A percentile compares a stretch with the other conserved stretches of the same genome.
These are phyloP conservation scores for Epichloe bromicola DNA, from an alignment of 2,329 filamentous ascomycete species.

Conservation along the genomic window DNA sequence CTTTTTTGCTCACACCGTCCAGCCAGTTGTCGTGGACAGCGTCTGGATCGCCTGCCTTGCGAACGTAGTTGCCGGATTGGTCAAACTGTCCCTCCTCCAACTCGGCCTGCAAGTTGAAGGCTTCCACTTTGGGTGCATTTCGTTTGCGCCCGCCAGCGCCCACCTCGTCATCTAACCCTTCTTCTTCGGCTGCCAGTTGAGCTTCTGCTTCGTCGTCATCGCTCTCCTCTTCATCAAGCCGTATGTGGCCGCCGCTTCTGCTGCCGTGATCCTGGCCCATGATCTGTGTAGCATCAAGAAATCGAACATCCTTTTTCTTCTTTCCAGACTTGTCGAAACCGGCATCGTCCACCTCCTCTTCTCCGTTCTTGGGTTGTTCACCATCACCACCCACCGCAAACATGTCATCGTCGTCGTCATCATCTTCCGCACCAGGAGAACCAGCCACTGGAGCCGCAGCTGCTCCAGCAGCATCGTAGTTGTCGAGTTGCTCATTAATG, in stretches of 20 bases:
- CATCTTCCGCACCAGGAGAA: constrained; percentile 20
- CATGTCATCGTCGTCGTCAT: constrained; percentile 67
- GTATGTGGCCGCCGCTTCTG: constrained; percentile 60
- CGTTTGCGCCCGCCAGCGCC: constrained; percentile 83
- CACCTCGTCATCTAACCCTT: constrained; percentile 75
- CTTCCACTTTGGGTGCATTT: constrained; percentile 86
- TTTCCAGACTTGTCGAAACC: constrained; percentile 32
- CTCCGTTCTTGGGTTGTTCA: constrained; percentile 24
- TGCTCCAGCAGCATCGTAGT: constrained; percentile 34
- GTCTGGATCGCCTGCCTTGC: constrained; percentile 79
- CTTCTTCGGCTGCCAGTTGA: constrained; percentile 58
- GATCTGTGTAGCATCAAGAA: constrained; percentile 50
- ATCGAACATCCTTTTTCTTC: constrained; percentile 49
- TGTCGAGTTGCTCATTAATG: constrained; percentile 39
- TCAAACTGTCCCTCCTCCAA: constrained; percentile 91
- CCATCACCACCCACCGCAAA: constrained; percentile 56
- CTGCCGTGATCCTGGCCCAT: constrained; percentile 66
- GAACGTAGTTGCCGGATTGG: constrained; percentile 78
- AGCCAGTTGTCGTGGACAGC: constrained; percentile 87
- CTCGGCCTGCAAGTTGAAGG: constrained; percentile 86
- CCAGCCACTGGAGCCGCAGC: constrained; percentile 22
- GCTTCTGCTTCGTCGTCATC: constrained; percentile 55
- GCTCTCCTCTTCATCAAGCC: constrained; percentile 41
- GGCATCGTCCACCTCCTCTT: constrained; percentile 22
- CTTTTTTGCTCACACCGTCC: constrained; percentile 88